Evolutionary conservation across 2,329 filamentous ascomycete genomes (phyloP), one percentile per base, ranked within the genome.

Genomic region (Rosellinia necatrix): DNA sequence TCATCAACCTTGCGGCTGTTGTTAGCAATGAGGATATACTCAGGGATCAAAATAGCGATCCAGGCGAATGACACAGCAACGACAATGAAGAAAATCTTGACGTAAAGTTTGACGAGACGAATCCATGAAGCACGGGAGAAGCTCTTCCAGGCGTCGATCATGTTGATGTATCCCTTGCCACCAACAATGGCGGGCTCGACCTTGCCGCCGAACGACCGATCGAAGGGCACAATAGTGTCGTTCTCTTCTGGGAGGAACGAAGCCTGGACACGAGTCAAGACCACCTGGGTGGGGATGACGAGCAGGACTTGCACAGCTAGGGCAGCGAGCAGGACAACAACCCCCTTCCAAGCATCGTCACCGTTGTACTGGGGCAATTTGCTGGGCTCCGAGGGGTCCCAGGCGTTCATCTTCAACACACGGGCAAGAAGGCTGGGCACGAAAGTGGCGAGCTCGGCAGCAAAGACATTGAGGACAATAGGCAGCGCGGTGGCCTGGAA

Each of bases 151-250:
- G 91, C 92, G 66, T 93, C 88, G 46, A 83, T 71, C 67, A 93
- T 81, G 35, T 88, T 83, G 59, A 90, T 80, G 63, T 84, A 86
- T 63, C 90, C 89, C 61, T 80, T 83, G 51, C 89, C 90, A 56
- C 85, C 87, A n/a, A 91, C 78, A 46, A 91, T 81, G 57, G 84
- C 82, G n/a, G 90, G 86, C 62, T 88, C 84, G 24, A 93, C 84
- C 70, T 86, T 88, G 65, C 90, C 90, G 61, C 82, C 84, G 68
- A 96, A 96, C 25, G 87, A 88, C 62, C 92, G 89, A 78, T 97
- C 93, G 67, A 97, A 96, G 27, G 91, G 88, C 30, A 97, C 87
- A 62, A 97, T 89, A 22, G 90, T 86, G 75, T 96, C 88, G 63
- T 92, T 83, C 15, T 90, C 86, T 56, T 91, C 87, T 0, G 91